phyloP scores from a whole-genome alignment of 345 rosid genomes.

The Euphorbia peplus region DNA sequence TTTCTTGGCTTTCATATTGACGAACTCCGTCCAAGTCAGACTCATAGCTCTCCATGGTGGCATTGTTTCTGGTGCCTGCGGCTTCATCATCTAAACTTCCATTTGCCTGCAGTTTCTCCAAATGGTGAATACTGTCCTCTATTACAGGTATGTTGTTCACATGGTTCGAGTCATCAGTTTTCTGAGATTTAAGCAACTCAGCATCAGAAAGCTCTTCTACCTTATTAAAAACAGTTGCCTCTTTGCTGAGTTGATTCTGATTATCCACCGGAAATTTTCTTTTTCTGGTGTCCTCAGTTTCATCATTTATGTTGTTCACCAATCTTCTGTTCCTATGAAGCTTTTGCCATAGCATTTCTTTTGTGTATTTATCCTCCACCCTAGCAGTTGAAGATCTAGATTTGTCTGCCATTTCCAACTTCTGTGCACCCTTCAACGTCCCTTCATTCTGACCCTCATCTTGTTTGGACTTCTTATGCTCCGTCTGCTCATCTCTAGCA shows the following conservation, averaged over 20 bases:
- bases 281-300: background rate
- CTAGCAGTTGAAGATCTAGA: constrained; percentile 9
- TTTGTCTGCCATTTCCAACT: constrained; percentile 20
- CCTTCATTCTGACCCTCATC: constrained; percentile 10
- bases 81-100: constrained; percentile 7
- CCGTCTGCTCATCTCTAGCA: constrained; percentile 1
- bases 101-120: constrained; percentile 6
- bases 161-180: constrained; percentile 14
- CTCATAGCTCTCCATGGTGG: background rate
- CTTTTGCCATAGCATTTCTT: constrained; percentile 35
- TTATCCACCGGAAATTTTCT: constrained; percentile 10
- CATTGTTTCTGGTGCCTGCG: background rate
- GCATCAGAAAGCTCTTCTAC: constrained; percentile 6
- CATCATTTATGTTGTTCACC: constrained; percentile 20
- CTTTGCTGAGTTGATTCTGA: constrained; percentile 12
- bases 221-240: background rate
- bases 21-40: background rate
- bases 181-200: constrained; percentile 14
- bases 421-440: constrained; percentile 19
- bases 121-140: constrained; percentile 1
- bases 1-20: constrained; percentile 24
- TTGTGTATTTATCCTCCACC: constrained; percentile 17
- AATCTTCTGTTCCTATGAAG: constrained; percentile 32
- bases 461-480: constrained; percentile 9
- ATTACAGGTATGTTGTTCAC: background rate